Base-by-base conservation (phyloP, 768 basidiomycete species). In the Favolaschia claudopus region DNA sequence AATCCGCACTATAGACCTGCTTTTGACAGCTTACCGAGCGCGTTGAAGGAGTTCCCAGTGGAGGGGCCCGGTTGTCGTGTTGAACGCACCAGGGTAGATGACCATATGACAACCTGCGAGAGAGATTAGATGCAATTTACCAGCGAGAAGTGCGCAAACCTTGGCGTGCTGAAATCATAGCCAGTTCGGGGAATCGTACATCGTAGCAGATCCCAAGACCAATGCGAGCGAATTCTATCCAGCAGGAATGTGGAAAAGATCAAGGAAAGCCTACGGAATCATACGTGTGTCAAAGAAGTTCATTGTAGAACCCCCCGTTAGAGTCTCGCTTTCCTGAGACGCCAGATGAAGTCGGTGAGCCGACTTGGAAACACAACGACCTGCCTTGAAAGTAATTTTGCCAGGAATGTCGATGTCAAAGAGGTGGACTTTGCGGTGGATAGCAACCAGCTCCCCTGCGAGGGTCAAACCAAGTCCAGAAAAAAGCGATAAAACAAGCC, bases 341-440 rank as follows among this genome's bases (percentile, higher is more conserved):
- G n/a, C n/a, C n/a, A n/a, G n/a, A n/a, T 28, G 25, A 13, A 13
- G 20, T 13, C 22, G 17, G 40, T 36, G 12, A n/a, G 38, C 27
- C 38, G 5, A 22, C 37, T 1, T 25, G 4, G 17, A 9, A 28
- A 6, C n/a, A 12, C 34, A 27, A n/a, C n/a, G n/a, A n/a, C 39
- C 12, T 54, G 88, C 94, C 80, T 92, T 93, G 82, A 95, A 95
- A 19, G 74, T 92, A 71, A 96, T 95, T 70, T 92, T 89, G 15
- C 93, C 94, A 0, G 92, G 91, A 48, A 99, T 96, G 69, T 99
- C 95, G 60, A 99, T 98, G 71, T 99, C 96, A 74, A 99, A 99
- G 5, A 99, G 79, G 70, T 99, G 97, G 2, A 99, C 84, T 74
- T 99, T 99, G 50, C 96, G 89, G 75, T 99, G 95, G 34, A 84